Evolutionary conservation across 352 stramenopile species (phyloP).

Genomic region (Blastocystis sp.): DNA sequence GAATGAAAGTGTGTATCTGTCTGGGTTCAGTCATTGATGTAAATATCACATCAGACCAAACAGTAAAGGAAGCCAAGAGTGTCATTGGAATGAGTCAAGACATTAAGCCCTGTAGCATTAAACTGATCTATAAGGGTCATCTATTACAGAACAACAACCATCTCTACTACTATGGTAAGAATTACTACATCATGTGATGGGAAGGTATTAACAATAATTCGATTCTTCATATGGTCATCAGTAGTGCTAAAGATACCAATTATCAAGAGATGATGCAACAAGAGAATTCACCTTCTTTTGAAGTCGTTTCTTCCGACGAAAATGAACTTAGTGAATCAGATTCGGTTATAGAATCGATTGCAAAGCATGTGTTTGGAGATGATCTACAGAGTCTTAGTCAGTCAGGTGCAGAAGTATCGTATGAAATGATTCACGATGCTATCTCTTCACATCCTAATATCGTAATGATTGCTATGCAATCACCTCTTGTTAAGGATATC

Average conservation of each 20-base stretch:
- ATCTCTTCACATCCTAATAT: slow-evolving; percentile 32
- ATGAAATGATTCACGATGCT: slow-evolving; percentile 13
- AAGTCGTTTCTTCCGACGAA: neutral
- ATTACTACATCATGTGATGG: neutral
- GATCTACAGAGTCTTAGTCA: neutral
- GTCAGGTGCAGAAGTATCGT: neutral
- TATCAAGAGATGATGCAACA: neutral
- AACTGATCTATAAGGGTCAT: slow-evolving; percentile 30
- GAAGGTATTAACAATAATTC: slow-evolving; percentile 10
- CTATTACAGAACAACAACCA: slow-evolving; percentile 6
- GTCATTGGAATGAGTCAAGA: neutral
- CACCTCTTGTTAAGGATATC: slow-evolving; percentile 24
- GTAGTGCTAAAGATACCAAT: neutral
- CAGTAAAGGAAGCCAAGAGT: neutral
- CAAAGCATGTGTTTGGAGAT: slow-evolving; percentile 32
- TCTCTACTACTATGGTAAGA: neutral
- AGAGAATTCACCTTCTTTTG: neutral
- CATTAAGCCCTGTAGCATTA: neutral
- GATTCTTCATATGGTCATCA: slow-evolving; percentile 24
- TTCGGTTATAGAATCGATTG: slow-evolving; percentile 31
- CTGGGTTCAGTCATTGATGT: neutral
- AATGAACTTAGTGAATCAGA: neutral
- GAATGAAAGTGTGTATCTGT: slow-evolving; percentile 41
- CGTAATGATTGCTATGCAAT: slow-evolving; percentile 17
- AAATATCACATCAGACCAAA: neutral